Percentiles rank a stretch among this genome's conserved stretches.
Conservation (phyloP, 345 rosid species). For the thale cress (Arabidopsis thaliana) region DNA sequence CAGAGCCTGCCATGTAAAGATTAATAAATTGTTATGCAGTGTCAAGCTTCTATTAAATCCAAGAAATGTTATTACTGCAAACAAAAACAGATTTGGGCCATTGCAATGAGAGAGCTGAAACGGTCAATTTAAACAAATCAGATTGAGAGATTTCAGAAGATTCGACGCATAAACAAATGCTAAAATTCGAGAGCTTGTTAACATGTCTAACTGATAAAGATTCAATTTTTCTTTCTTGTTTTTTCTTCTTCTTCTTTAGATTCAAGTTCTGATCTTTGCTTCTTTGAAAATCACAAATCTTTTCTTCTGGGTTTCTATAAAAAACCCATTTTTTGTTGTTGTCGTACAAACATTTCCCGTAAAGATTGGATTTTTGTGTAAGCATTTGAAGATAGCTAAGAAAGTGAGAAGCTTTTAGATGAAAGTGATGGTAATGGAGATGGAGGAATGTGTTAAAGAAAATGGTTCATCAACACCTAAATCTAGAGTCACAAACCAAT, state of each 20-base stretch:
- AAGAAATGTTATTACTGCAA: slow-evolving; percentile 15
- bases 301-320: not conserved
- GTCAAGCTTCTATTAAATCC: slow-evolving; percentile 6
- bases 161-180: not conserved
- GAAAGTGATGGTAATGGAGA: slow-evolving; percentile 42
- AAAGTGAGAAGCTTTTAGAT: slow-evolving; percentile 34
- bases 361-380: slow-evolving; percentile 10
- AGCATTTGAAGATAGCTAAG: slow-evolving; percentile 1
- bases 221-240: not conserved
- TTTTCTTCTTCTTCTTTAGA: slow-evolving; percentile 16
- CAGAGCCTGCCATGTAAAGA: slow-evolving; percentile 41
- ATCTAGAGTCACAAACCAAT: slow-evolving; percentile 45
- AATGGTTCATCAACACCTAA: slow-evolving; percentile 26
- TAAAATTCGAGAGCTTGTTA: not conserved
- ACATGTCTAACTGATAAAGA: slow-evolving; percentile 33
- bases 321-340: not conserved
- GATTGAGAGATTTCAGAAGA: slow-evolving; percentile 11
- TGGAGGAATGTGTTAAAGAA: slow-evolving; percentile 64
- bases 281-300: not conserved
- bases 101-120: slow-evolving; percentile 28
- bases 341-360: not conserved
- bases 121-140: slow-evolving; percentile 12
- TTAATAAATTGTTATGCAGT: slow-evolving; percentile 33
- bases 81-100: not conserved
- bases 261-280: slow-evolving; percentile 15